Percentiles rank a stretch among this genome's conserved stretches.
These are phyloP conservation scores for Beta lomatogona DNA, from an alignment of 179 eudicot genomes.

Conservation along the genomic window DNA sequence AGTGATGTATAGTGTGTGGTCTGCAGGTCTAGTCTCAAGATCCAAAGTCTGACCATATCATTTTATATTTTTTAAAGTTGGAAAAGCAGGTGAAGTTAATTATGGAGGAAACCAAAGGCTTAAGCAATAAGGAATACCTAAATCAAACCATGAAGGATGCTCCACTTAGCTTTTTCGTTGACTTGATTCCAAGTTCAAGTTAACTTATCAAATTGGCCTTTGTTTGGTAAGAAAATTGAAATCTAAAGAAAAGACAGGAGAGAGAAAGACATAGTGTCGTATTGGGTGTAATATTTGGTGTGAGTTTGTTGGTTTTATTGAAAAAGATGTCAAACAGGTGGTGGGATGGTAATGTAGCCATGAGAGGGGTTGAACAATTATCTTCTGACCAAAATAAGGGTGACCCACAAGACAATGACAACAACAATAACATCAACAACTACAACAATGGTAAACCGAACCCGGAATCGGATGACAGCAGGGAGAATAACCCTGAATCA, in stretches of 20 bases:
- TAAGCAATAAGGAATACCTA: too few species aligned
- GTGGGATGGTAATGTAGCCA: constrained; percentile 73
- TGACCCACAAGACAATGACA: constrained; percentile 15
- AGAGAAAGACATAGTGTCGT: not conserved
- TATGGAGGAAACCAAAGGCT: too few species aligned
- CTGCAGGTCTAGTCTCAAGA: too few species aligned
- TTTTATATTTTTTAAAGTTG: too few species aligned
- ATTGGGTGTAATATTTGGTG: constrained; percentile 10
- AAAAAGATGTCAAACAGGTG: constrained; percentile 61
- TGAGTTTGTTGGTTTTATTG: not conserved
- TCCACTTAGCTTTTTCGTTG: not conserved
- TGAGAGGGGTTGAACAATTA: constrained; percentile 45
- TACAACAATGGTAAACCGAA: constrained; percentile 18
- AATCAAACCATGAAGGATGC: not conserved
- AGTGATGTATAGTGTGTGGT: too few species aligned
- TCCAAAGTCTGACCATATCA: too few species aligned
- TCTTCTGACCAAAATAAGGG: constrained; percentile 27
- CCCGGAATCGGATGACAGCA: constrained; percentile 37
- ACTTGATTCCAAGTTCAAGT: not conserved
- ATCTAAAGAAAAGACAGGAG: not conserved
- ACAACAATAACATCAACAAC: too few species aligned
- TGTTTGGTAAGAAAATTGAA: constrained; percentile 22
- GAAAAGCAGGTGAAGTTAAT: too few species aligned
- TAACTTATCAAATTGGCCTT: constrained; percentile 6
- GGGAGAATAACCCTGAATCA: constrained; percentile 25